Evolutionary conservation across 2,329 filamentous ascomycete genomes (phyloP).

Genomic region (Nothophaeocryptopus gaeumannii): DNA sequence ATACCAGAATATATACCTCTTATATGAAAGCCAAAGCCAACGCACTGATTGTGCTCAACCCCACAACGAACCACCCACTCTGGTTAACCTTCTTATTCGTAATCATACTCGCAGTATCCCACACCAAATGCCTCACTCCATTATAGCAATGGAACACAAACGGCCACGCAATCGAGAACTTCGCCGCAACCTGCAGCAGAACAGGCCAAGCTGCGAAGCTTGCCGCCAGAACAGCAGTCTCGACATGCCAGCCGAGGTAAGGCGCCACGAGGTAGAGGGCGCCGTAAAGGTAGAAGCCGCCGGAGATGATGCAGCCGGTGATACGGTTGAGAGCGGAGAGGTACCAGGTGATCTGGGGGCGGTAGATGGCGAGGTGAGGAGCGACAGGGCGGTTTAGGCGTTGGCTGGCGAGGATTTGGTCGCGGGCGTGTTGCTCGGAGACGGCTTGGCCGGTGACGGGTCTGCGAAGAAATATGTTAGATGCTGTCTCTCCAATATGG

Average conservation of each 20-base stretch:
- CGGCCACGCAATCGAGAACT: constrained; percentile 59
- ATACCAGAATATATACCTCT: not conserved
- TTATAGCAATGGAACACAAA: constrained; percentile 69
- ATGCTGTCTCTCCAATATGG: not conserved
- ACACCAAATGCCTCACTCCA: constrained; percentile 68
- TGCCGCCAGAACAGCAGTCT: constrained; percentile 61
- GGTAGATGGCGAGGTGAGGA: constrained; percentile 84
- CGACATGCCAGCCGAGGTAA: constrained; percentile 67
- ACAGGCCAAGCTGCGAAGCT: constrained; percentile 62
- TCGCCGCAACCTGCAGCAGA: constrained; percentile 57
- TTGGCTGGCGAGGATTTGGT: constrained; percentile 73
- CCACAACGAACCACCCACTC: constrained; percentile 64
- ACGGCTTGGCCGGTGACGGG: constrained; percentile 58
- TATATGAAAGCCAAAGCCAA: constrained; percentile 45
- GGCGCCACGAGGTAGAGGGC: constrained; percentile 78
- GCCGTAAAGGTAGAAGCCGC: constrained; percentile 75
- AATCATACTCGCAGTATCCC: constrained; percentile 64
- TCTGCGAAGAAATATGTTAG: constrained; percentile 24
- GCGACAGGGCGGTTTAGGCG: constrained; percentile 77
- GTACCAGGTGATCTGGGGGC: constrained; percentile 81
- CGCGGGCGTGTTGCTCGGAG: constrained; percentile 50
- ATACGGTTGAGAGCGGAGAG: constrained; percentile 74
- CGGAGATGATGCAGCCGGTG: constrained; percentile 72
- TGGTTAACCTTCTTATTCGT: constrained; percentile 63
- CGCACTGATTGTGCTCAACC: constrained; percentile 52